These are phyloP conservation scores for Penicillium sp. DNA, from an alignment of 2,329 filamentous ascomycete species.

Conservation along the genomic window DNA sequence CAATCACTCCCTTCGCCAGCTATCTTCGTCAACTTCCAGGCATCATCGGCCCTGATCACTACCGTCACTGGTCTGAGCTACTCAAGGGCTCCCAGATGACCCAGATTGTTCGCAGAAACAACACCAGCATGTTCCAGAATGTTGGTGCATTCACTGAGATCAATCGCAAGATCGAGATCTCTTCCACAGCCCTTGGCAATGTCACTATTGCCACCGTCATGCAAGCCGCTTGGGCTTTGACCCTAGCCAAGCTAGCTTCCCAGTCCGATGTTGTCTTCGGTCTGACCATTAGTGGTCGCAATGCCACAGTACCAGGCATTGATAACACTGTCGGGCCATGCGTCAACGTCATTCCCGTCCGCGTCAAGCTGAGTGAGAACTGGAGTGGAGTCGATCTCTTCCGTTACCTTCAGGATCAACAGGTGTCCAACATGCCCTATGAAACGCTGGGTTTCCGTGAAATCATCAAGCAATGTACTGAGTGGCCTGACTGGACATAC, in stretches of 20 bases:
- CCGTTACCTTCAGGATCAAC: slow-evolving; percentile 58
- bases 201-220: slow-evolving; percentile 66
- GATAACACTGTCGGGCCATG: slow-evolving; percentile 65
- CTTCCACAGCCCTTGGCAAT: slow-evolving; percentile 54
- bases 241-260: slow-evolving; percentile 57
- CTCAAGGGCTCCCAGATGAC: slow-evolving; percentile 59
- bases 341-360: slow-evolving; percentile 68
- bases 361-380: slow-evolving; percentile 55
- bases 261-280: slow-evolving; percentile 65
- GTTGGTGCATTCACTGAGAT: slow-evolving; percentile 39
- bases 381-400: slow-evolving; percentile 59
- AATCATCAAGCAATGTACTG: slow-evolving; percentile 50
- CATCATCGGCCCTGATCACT: slow-evolving; percentile 49
- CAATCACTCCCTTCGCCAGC: slow-evolving; percentile 48
- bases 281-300: slow-evolving; percentile 66
- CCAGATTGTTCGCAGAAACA: slow-evolving; percentile 36
- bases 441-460: slow-evolving; percentile 59
- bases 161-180: slow-evolving; percentile 37
- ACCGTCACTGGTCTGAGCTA: slow-evolving; percentile 63
- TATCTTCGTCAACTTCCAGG: slow-evolving; percentile 47
- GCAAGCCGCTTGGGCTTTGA: slow-evolving; percentile 68
- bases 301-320: slow-evolving; percentile 57
- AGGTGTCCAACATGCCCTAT: slow-evolving; percentile 58
- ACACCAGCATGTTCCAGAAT: slow-evolving; percentile 38
- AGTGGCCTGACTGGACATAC: slow-evolving; percentile 44